Base-by-base conservation (phyloP, 2,329 filamentous ascomycete species). In the Emmonsiellopsis sp. region DNA sequence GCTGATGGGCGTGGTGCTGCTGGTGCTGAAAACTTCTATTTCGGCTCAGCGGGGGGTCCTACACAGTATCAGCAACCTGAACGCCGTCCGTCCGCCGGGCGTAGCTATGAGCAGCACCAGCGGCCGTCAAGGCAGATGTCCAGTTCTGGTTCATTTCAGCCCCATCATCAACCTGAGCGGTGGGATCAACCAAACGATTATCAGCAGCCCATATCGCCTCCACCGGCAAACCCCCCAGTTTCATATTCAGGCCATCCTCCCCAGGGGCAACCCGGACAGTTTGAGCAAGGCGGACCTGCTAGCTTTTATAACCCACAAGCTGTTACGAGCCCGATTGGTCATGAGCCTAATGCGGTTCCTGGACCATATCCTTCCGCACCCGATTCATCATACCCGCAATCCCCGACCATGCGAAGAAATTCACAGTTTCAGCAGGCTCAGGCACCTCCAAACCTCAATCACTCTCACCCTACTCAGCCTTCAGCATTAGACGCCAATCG, bases 21-120 rank as follows among this genome's bases (percentile, higher is more conserved):
- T 8, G 79, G 77, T 10, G 79, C 84, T 8, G 91, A 96, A 65
- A 92, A 77, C 68, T 96, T 87, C 67, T 96, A 96, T 67, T 87
- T 83, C 11, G 82, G 82, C 37, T 86, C 84, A 60, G 73, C 80
- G 42, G 70, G 67, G 9, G 65, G 73, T 45, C 74, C 76, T 51
- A 73, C 76, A 14, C 69, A 73, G 39, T 84, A 74, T 31, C 67
- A 72, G 53, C 74, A 76, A 50, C 70, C 75, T 36, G 43, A 53
- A 33, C 33, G 43, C 13, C 44, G 33, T 46, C 10, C 56, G 57
- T 51, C 31, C 42, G 43, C 4, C 53, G 55, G 17, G 42, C 27
- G 31, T 6, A 21, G 17, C 10, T 46, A 52, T n/a, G 42, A 52
- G 7, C 50, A 45, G 11, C 50, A 5, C 10, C 21, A n/a, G 6